These are phyloP conservation scores for Alternaria sp. DNA, from an alignment of 2,329 filamentous ascomycete species.

Conservation along the genomic window DNA sequence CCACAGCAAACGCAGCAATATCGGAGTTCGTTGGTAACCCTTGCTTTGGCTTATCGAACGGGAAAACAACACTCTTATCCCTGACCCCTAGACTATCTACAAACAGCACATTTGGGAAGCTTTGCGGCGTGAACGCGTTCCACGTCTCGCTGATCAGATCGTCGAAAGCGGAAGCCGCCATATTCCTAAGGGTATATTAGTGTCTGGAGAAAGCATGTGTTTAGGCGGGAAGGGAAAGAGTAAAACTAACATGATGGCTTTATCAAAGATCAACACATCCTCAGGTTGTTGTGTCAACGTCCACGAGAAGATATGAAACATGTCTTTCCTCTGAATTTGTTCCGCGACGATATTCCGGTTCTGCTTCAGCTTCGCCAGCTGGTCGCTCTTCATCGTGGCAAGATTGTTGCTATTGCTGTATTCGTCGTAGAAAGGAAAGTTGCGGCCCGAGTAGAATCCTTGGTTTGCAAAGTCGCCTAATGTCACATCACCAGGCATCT, in stretches of 20 bases:
- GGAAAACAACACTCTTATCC: slow-evolving; percentile 41
- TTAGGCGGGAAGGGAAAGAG: neutral
- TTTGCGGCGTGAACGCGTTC: slow-evolving; percentile 42
- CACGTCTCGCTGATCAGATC: slow-evolving; percentile 41
- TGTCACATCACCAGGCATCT: slow-evolving; percentile 37
- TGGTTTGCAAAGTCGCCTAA: slow-evolving; percentile 40
- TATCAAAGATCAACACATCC: slow-evolving; percentile 42
- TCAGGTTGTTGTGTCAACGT: slow-evolving; percentile 44
- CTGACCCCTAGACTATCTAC: slow-evolving; percentile 43
- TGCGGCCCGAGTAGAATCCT: slow-evolving; percentile 43
- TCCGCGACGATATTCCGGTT: slow-evolving; percentile 38
- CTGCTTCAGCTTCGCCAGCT: slow-evolving; percentile 45
- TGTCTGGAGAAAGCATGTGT: neutral
- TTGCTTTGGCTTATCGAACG: slow-evolving; percentile 32
- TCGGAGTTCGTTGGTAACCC: slow-evolving; percentile 32
- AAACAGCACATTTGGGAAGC: slow-evolving; percentile 46
- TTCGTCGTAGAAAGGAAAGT: slow-evolving; percentile 46
- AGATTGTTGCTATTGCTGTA: slow-evolving; percentile 46
- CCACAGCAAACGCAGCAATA: slow-evolving; percentile 43
- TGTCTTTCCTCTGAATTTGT: slow-evolving; percentile 30
- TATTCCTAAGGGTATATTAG: slow-evolving; percentile 18
- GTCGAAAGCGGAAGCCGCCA: slow-evolving; percentile 38
- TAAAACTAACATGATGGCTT: slow-evolving; percentile 35
- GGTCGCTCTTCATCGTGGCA: slow-evolving; percentile 43
- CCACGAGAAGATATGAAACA: slow-evolving; percentile 47